Conservation (phyloP, 2,329 filamentous ascomycete genomes). For the Paracoccidioides lutzii region DNA sequence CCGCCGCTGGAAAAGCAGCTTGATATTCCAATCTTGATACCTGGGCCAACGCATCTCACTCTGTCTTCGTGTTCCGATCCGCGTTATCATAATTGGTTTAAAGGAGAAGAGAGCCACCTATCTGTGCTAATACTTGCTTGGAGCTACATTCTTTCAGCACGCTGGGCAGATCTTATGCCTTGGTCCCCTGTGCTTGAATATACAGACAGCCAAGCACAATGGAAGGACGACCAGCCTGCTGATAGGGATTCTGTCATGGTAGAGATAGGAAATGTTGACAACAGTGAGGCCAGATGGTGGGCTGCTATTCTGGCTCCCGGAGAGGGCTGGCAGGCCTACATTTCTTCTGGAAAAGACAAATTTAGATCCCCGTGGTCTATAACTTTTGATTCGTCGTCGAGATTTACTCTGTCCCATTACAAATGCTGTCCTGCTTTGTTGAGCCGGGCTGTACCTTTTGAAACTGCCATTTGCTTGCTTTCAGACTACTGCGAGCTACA, state of each 20-base stretch:
- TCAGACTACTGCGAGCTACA: constrained; percentile 13
- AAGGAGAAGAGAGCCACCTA: too few species aligned
- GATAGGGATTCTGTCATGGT: neutral
- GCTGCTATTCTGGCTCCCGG: constrained; percentile 9
- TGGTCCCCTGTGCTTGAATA: neutral
- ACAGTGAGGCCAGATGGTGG: constrained; percentile 9
- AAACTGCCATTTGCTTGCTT: constrained; percentile 13
- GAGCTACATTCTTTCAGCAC: too few species aligned
- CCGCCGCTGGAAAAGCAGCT: too few species aligned
- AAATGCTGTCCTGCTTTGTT: neutral
- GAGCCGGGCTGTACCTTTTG: constrained; percentile 7
- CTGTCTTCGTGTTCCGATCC: too few species aligned
- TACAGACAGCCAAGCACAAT: neutral
- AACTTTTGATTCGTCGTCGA: neutral
- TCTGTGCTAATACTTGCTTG: too few species aligned
- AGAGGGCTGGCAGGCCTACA: constrained; percentile 9
- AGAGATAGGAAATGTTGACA: constrained; percentile 4
- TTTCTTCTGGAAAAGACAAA: neutral
- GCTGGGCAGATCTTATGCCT: too few species aligned
- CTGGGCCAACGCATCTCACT: too few species aligned
- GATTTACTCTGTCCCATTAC: neutral
- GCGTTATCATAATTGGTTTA: too few species aligned
- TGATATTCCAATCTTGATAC: too few species aligned
- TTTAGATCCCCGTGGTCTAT: constrained; percentile 7
- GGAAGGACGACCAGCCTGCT: neutral